Base-by-base conservation (phyloP, 306 rosid species). In the Senna tora region DNA sequence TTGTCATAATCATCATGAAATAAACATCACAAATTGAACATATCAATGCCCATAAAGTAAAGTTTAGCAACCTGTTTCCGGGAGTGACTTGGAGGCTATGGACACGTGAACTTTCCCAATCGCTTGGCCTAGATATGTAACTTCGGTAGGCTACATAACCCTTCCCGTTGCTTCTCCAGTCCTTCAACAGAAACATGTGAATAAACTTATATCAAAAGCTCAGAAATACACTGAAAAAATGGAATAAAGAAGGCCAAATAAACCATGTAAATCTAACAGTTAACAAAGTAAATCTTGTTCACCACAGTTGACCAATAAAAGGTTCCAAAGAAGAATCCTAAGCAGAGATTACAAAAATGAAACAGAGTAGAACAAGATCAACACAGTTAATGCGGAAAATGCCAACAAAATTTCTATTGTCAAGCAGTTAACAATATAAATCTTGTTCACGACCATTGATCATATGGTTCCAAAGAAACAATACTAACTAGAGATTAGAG, bases 151-250 rank as follows among this genome's bases (percentile, higher is more conserved):
- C 98, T 56, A 87, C 92, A n/a, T 94, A 94, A 12, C 96, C 96
- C 80, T 83, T 94, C 42, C 88, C 97, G 56, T 91, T 87, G 96
- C 97, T 89, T 84, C 90, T 86, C 97, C 97, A 93, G 51, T 86
- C 98, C 98, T 84, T 80, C 82, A 84, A 77, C 80, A 80, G 62
- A 79, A 69, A 55, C 57, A 72, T 10, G 4, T 5, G 6, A 74
- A 52, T 38, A 66, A 49, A 12, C 46, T 28, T 32, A 5, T 14
- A 13, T 9, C 25, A 9, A 43, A 20, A 20, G 41, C 55, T 38
- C 34, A 42, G 7, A n/a, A 64, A 38, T 8, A 8, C 12, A 21
- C 6, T 6, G 0, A 0, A 12, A 21, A 39, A 64, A 64, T 20
- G 36, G 13, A 42, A n/a, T n/a, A n/a, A n/a, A n/a, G n/a, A n/a